Percentiles rank a stretch among this genome's conserved stretches.
These are phyloP conservation scores for Colletotrichum sp. DNA, from an alignment of 2,329 filamentous ascomycete genomes.

Conservation along the genomic window DNA sequence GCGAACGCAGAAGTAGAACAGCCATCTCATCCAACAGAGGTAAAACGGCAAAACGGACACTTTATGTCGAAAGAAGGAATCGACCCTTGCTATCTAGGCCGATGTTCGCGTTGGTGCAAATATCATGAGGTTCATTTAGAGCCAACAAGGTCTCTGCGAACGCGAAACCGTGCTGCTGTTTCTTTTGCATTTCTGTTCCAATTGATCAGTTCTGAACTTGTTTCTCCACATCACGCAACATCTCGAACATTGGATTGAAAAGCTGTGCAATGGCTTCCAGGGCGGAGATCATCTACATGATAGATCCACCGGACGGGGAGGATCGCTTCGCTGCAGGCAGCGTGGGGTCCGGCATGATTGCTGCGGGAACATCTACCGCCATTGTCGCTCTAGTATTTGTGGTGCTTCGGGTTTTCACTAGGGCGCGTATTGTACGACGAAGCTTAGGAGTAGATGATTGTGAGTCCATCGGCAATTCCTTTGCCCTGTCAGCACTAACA, in stretches of 20 bases:
- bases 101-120: background rate
- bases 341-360: background rate
- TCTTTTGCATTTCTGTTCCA: background rate
- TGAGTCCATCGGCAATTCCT: background rate
- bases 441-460: background rate
- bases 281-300: background rate
- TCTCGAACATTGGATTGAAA: background rate
- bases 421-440: background rate
- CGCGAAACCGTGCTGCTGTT: fast-evolving
- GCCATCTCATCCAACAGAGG: background rate
- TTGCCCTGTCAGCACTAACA: background rate
- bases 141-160: background rate
- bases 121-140: background rate
- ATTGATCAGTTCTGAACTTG: fast-evolving
- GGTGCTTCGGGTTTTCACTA: background rate
- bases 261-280: background rate
- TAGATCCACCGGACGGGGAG: background rate
- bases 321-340: background rate
- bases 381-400: background rate
- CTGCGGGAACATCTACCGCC: background rate
- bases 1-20: background rate
- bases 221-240: background rate
- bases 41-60: background rate
- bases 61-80: background rate
- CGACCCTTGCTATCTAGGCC: background rate